Base-by-base conservation (phyloP, 208 protist species). In the Vickermania spadyakhi region DNA sequence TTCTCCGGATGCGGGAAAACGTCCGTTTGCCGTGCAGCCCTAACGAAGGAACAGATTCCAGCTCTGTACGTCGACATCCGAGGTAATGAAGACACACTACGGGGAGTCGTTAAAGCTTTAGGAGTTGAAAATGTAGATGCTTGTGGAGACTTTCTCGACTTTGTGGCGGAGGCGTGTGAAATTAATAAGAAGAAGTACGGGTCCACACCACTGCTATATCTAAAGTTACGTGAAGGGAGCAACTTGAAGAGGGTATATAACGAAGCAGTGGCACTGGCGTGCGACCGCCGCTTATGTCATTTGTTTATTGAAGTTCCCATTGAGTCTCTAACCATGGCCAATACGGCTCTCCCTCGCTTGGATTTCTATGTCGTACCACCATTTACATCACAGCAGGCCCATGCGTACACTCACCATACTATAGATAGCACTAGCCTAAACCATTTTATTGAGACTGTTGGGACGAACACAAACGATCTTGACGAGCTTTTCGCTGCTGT, bases 141-240 rank as follows among this genome's bases (percentile, higher is more conserved):
- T 1, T 92, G 85, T 58, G 81, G 85, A n/a, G 81, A 92, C 53
- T 52, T 92, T 52, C 64, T 85, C 21, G 80, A 86, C 53, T 92
- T 92, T 42, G 73, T 81, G 0, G 70, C 59, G 0, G 75, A 76
- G 18, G 66, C 66, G 41, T 77, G 65, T 27, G 60, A 56, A 66
- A 60, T 68, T 60, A 30, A 68, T 11, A 76, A 75, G 42, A 28
- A 62, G 2, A 71, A 72, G 59, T 62, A 72, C 52, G 83, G 83
- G 36, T 50, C 56, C 29, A 68, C 77, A 0, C 86, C 86, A 31
- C 72, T 93, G 22, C 60, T 91, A 18, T 77, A 87, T 45, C 50
- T 91, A 18, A 85, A 85, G 57, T 62, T 91, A 50, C 80, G 80
- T 27, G 84, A 85, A 22, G 74, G 73, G 11, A 75, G 64, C 56